Evolutionary conservation across 768 basidiomycete species (phyloP), one percentile per base, ranked within the genome.

Genomic region (Tubosaeta sp.): DNA sequence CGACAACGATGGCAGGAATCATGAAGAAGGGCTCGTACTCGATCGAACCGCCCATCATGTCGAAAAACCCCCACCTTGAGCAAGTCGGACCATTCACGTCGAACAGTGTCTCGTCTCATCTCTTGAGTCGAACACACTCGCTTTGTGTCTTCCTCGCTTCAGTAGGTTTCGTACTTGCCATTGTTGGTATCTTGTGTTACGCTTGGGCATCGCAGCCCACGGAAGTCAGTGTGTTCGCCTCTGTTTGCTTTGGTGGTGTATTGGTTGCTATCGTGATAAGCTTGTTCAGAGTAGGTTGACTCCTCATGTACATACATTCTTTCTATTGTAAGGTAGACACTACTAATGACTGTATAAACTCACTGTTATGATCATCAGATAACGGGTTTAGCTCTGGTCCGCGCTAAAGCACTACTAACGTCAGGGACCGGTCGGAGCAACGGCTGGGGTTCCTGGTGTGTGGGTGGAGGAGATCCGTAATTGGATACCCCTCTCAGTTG

Each of bases 111-210:
- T 69, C 67, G 10, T 60, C 59, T 9, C 73, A 78, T 53, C 63
- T 84, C 22, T 70, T 84, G 31, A 73, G 71, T 46, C 72, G 76
- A 18, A 75, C 71, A 29, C 80, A 83, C 48, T 53, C 69, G 22
- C 63, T 82, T 5, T 81, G 78, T 54, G 75, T 83, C 46, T 53
- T 65, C 50, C 59, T 79, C 6, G 68, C 81, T 12, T 64, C 69
- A 8, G 34, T 70, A 27, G 81, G 82, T 19, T 84, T 83, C 57
- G 56, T 70, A 11, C 67, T 83, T 16, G 76, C 76, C 3, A 65
- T 82, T 22, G 57, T 68, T 10, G 82, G 82, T 0, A 73, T 81
- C 44, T 6, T 80, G 5, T 74, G 74, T 55, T 80, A 75, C 52
- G 69, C 76, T 3, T 84, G 81, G 81, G 71, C 73, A 11, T 58